These are phyloP conservation scores for Bisporella sp. DNA, from an alignment of 2,329 filamentous ascomycete genomes.

Conservation along the genomic window DNA sequence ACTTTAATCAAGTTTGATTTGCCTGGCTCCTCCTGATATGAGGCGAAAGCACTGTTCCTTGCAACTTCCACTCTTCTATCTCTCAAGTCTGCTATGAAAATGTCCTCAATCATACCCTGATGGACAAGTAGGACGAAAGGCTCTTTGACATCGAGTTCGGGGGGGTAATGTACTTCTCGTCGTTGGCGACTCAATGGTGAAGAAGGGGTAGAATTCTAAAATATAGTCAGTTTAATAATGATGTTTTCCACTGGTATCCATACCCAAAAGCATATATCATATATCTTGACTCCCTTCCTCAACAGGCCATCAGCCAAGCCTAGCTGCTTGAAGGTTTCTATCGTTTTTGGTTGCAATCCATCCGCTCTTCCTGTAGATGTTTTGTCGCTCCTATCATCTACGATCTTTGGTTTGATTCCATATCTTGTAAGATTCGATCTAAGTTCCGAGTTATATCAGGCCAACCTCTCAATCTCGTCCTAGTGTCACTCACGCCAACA, in stretches of 20 bases:
- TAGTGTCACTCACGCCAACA: conserved; percentile 25
- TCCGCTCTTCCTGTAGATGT: conserved; percentile 57
- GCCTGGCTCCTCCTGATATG: conserved; percentile 30
- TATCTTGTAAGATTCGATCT: conserved; percentile 54
- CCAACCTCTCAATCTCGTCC: not conserved
- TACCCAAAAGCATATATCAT: conserved; percentile 54
- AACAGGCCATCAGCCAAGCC: conserved; percentile 48
- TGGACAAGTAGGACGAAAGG: conserved; percentile 44
- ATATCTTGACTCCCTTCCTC: conserved; percentile 49
- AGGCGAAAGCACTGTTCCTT: conserved; percentile 34
- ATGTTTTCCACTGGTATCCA: conserved; percentile 26
- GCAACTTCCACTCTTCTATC: conserved; percentile 39
- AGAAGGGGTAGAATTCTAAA: conserved; percentile 12
- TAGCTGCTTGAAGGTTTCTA: conserved; percentile 56
- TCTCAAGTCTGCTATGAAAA: conserved; percentile 47
- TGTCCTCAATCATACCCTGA: conserved; percentile 37
- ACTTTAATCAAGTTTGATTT: conserved; percentile 21
- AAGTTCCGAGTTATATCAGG: not conserved
- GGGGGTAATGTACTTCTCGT: conserved; percentile 32
- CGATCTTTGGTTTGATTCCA: conserved; percentile 56
- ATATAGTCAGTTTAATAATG: conserved; percentile 32
- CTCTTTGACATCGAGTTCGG: conserved; percentile 19
- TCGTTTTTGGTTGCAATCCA: conserved; percentile 52
- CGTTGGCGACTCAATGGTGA: conserved; percentile 14
- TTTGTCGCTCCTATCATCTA: conserved; percentile 62